A percentile compares a stretch with the other conserved stretches of the same genome.
Conservation (phyloP, 2,329 filamentous ascomycete species). For the Aspergillus sp. region DNA sequence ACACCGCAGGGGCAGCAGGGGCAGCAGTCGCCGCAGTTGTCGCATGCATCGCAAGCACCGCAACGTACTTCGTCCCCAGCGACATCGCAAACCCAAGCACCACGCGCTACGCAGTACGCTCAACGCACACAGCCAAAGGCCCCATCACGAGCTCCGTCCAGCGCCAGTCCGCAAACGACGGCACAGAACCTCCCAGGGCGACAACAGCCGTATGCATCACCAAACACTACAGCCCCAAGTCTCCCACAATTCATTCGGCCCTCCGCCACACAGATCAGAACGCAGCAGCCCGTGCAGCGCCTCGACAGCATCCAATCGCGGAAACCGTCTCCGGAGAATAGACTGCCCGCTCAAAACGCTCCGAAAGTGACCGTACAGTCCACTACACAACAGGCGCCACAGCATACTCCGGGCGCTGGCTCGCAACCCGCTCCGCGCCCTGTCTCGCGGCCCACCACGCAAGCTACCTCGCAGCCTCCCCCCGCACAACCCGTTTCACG, state of each 20-base stretch:
- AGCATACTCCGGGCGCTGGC: background rate
- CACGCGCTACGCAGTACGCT: background rate
- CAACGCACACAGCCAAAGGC: background rate
- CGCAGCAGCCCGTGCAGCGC: background rate
- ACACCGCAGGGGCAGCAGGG: background rate
- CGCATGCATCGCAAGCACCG: background rate
- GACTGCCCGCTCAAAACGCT: background rate
- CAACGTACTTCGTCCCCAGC: constrained; percentile 1
- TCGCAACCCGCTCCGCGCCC: background rate
- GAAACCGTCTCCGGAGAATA: too few relatives aligned
- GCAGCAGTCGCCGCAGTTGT: too few relatives aligned
- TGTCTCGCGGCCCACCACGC: background rate
- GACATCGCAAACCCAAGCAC: background rate
- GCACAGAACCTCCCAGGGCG: background rate
- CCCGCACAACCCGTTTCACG: background rate
- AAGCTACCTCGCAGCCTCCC: background rate
- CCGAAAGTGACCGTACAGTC: background rate
- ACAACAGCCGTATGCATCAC: background rate
- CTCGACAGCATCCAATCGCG: background rate
- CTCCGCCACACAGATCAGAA: background rate
- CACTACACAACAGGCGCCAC: background rate
- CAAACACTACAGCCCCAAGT: background rate
- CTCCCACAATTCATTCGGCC: background rate
- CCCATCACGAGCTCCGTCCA: background rate
- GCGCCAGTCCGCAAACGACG: background rate